phyloP scores from a whole-genome alignment of 345 rosid genomes.

The Draba incana region DNA sequence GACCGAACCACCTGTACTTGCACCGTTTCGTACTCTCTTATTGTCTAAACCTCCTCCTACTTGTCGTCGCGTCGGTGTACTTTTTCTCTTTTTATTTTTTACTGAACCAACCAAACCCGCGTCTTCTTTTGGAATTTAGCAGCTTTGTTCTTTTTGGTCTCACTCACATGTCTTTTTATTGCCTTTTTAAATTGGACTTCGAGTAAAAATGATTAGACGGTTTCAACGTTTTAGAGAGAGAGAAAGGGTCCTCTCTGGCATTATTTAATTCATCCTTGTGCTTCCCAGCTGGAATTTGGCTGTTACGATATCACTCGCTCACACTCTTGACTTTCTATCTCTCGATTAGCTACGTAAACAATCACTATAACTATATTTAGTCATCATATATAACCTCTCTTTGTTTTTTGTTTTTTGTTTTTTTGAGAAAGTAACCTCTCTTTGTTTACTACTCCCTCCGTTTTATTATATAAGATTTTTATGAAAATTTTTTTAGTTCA shows the following conservation, averaged over 20 bases:
- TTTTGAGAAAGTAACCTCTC: too few species aligned
- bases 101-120: constrained; percentile 22
- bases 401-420: too few species aligned
- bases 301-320: constrained; percentile 38
- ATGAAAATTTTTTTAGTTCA: too few species aligned
- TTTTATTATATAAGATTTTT: too few species aligned
- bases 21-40: too few species aligned
- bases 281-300: constrained; percentile 42
- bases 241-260: constrained; percentile 38
- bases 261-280: constrained; percentile 46
- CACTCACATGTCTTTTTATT: not conserved
- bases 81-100: constrained; percentile 1
- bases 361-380: not conserved
- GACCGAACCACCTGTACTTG: too few species aligned
- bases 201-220: not conserved
- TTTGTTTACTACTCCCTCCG: too few species aligned
- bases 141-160: constrained; percentile 17
- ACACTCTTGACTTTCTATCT: constrained; percentile 25
- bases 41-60: not conserved
- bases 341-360: not conserved
- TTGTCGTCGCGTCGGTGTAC: constrained; percentile 51
- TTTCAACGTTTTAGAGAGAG: constrained; percentile 2
- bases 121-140: constrained; percentile 34
- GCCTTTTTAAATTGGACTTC: not conserved
- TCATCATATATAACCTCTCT: not conserved